A percentile compares a stretch with the other conserved stretches of the same genome.
phyloP scores from a whole-genome alignment of 495 filamentous ascomycete species.

The Rhypophila decipiens region DNA sequence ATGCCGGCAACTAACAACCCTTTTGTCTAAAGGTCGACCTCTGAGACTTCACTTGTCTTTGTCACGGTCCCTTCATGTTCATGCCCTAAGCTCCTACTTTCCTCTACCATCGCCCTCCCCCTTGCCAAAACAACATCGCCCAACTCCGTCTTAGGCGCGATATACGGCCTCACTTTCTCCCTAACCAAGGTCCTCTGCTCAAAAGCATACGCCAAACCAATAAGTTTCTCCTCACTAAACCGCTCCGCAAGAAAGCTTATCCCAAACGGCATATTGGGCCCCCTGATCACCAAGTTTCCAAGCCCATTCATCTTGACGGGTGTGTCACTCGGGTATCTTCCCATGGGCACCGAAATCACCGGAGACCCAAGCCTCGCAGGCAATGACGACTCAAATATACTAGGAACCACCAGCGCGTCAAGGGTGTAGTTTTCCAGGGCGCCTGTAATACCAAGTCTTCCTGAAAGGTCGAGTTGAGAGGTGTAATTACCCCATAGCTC shows the following conservation, averaged over 20 bases:
- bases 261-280: conserved; percentile 16
- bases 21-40: too few relatives aligned
- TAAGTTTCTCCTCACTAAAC: conserved; percentile 50
- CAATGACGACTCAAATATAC: conserved; percentile 16
- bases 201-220: conserved; percentile 62
- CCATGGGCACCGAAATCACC: conserved; percentile 41
- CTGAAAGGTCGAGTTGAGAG: conserved; percentile 13
- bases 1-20: too few relatives aligned
- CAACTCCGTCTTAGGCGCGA: conserved; percentile 44
- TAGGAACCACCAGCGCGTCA: conserved; percentile 40
- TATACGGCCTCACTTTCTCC: conserved; percentile 38
- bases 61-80: too few relatives aligned
- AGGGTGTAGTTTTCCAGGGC: conserved; percentile 28
- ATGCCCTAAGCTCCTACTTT: background rate
- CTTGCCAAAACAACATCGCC: conserved; percentile 30
- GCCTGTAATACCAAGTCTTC: conserved; percentile 21
- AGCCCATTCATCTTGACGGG: conserved; percentile 5
- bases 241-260: conserved; percentile 46
- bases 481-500: conserved; percentile 11
- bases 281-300: conserved; percentile 10
- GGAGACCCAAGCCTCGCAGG: conserved; percentile 29
- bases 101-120: too few relatives aligned
- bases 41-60: too few relatives aligned
- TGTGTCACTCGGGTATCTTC: conserved; percentile 14
- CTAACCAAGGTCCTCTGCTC: conserved; percentile 57